Conservation (phyloP, 139 green algal species). For the Pseudopediastrum boryanum region DNA sequence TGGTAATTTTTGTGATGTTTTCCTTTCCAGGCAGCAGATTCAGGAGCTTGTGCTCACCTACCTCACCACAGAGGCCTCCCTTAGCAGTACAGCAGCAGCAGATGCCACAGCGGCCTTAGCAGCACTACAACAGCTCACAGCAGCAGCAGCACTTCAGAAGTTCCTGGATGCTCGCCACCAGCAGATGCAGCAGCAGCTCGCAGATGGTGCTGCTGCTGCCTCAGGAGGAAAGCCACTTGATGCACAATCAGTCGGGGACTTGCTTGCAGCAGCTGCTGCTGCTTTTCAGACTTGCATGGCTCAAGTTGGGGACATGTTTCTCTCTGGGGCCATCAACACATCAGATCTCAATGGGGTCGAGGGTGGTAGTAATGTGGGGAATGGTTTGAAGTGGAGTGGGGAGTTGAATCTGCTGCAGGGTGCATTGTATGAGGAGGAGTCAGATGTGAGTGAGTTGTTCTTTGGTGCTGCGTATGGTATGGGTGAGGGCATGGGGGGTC, state of each 20-base stretch:
- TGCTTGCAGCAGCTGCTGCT: too few relatives aligned
- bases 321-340: too few relatives aligned
- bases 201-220: neutral
- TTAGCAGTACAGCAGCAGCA: constrained; percentile 46
- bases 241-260: too few relatives aligned
- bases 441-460: constrained; percentile 58
- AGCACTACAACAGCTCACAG: constrained; percentile 45
- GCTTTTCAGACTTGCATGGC: too few relatives aligned
- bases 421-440: constrained; percentile 50
- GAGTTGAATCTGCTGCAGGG: constrained; percentile 55
- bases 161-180: constrained; percentile 48
- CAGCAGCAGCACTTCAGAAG: constrained; percentile 51
- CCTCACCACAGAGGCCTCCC: constrained; percentile 41
- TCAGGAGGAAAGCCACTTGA: neutral
- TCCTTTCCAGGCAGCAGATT: constrained; percentile 65
- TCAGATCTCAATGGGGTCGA: too few relatives aligned
- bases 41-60: constrained; percentile 41
- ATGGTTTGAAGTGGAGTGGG: neutral
- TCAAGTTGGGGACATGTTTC: too few relatives aligned
- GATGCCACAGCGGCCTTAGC: constrained; percentile 58
- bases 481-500: constrained; percentile 20
- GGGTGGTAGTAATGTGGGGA: too few relatives aligned
- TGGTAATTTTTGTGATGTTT: too few relatives aligned
- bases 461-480: constrained; percentile 45
- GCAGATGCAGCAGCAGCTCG: constrained; percentile 38